These are phyloP conservation scores for Emmonsiellopsis sp. DNA, from an alignment of 2,329 filamentous ascomycete species.

Conservation along the genomic window DNA sequence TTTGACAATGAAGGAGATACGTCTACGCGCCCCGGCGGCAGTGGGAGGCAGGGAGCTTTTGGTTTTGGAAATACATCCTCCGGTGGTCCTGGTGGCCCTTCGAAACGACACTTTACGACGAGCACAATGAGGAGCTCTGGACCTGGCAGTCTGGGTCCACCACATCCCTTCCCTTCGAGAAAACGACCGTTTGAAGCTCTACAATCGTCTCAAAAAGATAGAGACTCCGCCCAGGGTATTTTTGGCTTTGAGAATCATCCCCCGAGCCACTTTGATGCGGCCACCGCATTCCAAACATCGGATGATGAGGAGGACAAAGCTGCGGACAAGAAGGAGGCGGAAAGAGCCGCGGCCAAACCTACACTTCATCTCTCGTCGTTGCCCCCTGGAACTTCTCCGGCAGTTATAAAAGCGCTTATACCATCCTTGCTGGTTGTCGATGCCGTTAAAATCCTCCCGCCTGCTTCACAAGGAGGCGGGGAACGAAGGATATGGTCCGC, in stretches of 20 bases:
- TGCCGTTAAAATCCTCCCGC: conserved; percentile 61
- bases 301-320: conserved; percentile 37
- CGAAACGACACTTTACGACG: conserved; percentile 55
- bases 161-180: conserved; percentile 31
- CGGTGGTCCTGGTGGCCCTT: conserved; percentile 29
- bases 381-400: conserved; percentile 43
- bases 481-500: conserved; percentile 67
- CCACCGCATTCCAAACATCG: conserved; percentile 31
- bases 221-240: conserved; percentile 24
- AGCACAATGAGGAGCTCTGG: conserved; percentile 35
- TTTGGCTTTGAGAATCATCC: conserved; percentile 32
- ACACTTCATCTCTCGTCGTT: conserved; percentile 47
- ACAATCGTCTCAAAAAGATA: conserved; percentile 26
- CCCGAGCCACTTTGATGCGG: conserved; percentile 22
- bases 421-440: conserved; percentile 56
- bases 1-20: conserved; percentile 38
- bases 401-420: conserved; percentile 41
- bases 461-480: conserved; percentile 29
- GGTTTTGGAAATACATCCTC: conserved; percentile 25
- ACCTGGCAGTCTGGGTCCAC: conserved; percentile 41
- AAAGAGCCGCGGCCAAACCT: conserved; percentile 44
- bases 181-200: conserved; percentile 38
- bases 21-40: conserved; percentile 10
- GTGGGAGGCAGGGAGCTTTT: conserved; percentile 17
- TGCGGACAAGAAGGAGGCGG: conserved; percentile 33